A percentile compares a stretch with the other conserved stretches of the same genome.
These are phyloP conservation scores for Fusarium mundagurra DNA, from an alignment of 2,329 filamentous ascomycete species.

Conservation along the genomic window DNA sequence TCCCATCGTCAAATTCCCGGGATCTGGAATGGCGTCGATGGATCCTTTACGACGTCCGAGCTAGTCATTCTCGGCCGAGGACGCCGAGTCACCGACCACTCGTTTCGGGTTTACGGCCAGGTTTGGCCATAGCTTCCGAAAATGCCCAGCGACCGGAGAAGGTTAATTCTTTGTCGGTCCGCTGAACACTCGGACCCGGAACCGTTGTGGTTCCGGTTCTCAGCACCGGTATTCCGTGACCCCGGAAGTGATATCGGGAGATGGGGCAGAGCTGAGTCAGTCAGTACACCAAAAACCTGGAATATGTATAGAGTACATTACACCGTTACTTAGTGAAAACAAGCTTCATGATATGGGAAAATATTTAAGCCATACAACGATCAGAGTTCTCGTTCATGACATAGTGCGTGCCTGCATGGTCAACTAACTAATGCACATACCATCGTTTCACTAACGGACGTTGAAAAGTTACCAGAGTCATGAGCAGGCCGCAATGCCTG, in stretches of 20 bases:
- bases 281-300: background rate
- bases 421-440: background rate
- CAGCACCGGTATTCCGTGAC: background rate
- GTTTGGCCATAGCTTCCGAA: background rate
- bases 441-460: slow-evolving; percentile 4
- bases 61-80: slow-evolving; percentile 6
- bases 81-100: background rate
- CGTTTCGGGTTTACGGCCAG: background rate
- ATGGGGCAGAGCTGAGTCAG: background rate
- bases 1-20: background rate
- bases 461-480: background rate
- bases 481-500: background rate
- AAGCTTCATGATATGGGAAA: background rate
- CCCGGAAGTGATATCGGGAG: slow-evolving; percentile 1
- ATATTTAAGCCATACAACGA: background rate
- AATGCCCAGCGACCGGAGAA: background rate
- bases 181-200: background rate
- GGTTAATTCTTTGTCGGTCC: slow-evolving; percentile 2
- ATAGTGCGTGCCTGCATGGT: background rate
- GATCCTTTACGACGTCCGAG: background rate
- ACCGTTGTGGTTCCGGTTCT: background rate
- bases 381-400: background rate
- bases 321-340: background rate
- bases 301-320: background rate
- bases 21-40: background rate